Evolutionary conservation across 495 filamentous ascomycete species (phyloP).

Genomic region (Penicillium coffeae): DNA sequence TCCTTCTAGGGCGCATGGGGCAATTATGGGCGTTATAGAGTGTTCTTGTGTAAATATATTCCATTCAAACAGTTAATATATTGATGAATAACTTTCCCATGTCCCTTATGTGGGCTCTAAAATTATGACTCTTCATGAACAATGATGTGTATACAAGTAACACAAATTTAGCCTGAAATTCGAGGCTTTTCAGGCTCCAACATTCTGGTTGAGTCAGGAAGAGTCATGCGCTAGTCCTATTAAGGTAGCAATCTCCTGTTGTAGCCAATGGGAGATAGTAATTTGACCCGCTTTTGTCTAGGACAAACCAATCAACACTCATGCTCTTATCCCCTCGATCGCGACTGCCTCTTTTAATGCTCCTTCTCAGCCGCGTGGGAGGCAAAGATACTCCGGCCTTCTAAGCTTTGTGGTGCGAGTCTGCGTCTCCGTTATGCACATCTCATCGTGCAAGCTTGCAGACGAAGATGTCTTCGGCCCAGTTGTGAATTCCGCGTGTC

Average conservation of each 20-base stretch:
- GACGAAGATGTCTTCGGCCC: slow-evolving; percentile 20
- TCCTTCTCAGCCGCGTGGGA: too few relatives aligned
- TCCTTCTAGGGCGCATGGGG: neutral
- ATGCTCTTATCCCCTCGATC: too few relatives aligned
- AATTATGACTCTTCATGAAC: neutral
- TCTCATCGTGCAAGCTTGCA: slow-evolving; percentile 6
- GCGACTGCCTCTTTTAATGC: too few relatives aligned
- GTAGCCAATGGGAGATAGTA: too few relatives aligned
- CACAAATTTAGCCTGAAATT: neutral
- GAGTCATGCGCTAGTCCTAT: too few relatives aligned
- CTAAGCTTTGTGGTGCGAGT: neutral
- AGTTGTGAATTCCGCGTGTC: slow-evolving; percentile 10
- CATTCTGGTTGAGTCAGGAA: neutral
- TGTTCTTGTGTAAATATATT: neutral
- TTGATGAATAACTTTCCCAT: neutral
- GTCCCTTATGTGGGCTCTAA: neutral
- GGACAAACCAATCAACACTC: too few relatives aligned
- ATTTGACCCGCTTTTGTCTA: too few relatives aligned
- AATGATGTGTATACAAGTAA: too few relatives aligned
- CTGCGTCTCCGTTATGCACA: too few relatives aligned
- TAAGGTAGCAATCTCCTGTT: too few relatives aligned
- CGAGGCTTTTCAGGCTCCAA: neutral
- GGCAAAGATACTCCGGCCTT: too few relatives aligned
- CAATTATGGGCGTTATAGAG: neutral
- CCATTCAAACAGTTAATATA: neutral